Conservation (phyloP, 1,284 basidiomycete species). For the Tylopilus orsonianus region DNA sequence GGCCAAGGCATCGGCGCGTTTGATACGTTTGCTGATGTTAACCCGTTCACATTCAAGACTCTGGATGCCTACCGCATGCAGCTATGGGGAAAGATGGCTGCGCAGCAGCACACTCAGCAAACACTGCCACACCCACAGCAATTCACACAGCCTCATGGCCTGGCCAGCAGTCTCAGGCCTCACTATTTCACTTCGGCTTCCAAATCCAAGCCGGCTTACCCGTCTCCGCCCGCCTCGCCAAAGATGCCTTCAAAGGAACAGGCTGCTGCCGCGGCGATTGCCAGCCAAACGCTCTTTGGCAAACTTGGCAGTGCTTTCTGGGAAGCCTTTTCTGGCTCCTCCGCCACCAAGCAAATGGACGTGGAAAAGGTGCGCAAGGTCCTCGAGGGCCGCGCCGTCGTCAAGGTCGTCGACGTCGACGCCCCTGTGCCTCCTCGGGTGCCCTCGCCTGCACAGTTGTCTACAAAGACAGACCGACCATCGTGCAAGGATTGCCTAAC, state of each 20-base stretch:
- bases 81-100: constrained; percentile 81
- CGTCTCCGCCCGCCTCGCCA: constrained; percentile 33
- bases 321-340: constrained; percentile 71
- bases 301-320: constrained; percentile 74
- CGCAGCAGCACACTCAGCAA: constrained; percentile 40
- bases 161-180: constrained; percentile 54
- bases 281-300: constrained; percentile 65
- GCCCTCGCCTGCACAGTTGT: constrained; percentile 4
- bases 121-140: constrained; percentile 24
- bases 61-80: constrained; percentile 87
- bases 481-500: constrained; percentile 34
- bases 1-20: constrained; percentile 44
- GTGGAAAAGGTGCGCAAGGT: constrained; percentile 75
- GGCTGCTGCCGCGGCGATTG: constrained; percentile 61
- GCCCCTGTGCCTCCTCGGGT: constrained; percentile 1
- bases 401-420: constrained; percentile 73
- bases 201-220: constrained; percentile 19
- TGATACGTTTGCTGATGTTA: constrained; percentile 72
- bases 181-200: constrained; percentile 46
- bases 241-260: constrained; percentile 28
- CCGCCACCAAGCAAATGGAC: constrained; percentile 49
- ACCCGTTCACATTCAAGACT: constrained; percentile 80
- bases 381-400: constrained; percentile 73
- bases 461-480: constrained; percentile 23
- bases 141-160: constrained; percentile 38